Evolutionary conservation across 257 asterid genomes (phyloP).

Genomic region (Jasminum sambac): DNA sequence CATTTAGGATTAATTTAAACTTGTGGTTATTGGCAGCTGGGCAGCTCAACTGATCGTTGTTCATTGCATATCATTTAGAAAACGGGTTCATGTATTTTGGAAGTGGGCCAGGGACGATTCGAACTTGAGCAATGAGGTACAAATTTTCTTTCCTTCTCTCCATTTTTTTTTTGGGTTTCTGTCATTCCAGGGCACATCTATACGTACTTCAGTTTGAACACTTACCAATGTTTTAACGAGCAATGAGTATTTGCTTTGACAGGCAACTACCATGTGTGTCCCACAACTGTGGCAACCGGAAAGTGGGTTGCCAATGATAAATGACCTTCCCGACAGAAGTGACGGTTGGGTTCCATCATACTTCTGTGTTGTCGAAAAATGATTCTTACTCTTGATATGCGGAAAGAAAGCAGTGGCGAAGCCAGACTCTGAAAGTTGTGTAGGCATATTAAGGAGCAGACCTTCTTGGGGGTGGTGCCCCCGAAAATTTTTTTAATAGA

Average conservation of each 20-base stretch:
- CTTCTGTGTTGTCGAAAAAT: conserved; percentile 61
- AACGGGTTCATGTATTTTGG: conserved; percentile 41
- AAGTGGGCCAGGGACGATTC: conserved; percentile 46
- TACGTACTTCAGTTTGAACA: not conserved
- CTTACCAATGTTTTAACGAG: not conserved
- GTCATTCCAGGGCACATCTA: not conserved
- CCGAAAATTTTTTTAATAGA: too few relatives aligned
- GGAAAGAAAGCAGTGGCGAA: too few relatives aligned
- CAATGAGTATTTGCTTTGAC: conserved; percentile 18
- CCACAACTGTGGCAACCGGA: conserved; percentile 60
- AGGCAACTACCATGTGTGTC: conserved; percentile 53
- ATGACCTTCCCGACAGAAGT: conserved; percentile 36
- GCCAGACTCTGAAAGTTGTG: too few relatives aligned
- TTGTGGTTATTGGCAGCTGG: too few relatives aligned
- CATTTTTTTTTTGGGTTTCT: not conserved
- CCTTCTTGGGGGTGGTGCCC: too few relatives aligned
- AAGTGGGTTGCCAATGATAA: conserved; percentile 49
- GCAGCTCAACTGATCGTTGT: too few relatives aligned
- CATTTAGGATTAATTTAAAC: too few relatives aligned
- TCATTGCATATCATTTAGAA: too few relatives aligned
- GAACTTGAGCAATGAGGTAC: conserved; percentile 44
- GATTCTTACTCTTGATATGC: conserved; percentile 62
- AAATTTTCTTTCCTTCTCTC: not conserved
- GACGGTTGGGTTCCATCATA: conserved; percentile 38
- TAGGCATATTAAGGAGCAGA: too few relatives aligned